Base-by-base conservation (phyloP, 176 grass and related monocot species). In the Thinopyrum elongatum region DNA sequence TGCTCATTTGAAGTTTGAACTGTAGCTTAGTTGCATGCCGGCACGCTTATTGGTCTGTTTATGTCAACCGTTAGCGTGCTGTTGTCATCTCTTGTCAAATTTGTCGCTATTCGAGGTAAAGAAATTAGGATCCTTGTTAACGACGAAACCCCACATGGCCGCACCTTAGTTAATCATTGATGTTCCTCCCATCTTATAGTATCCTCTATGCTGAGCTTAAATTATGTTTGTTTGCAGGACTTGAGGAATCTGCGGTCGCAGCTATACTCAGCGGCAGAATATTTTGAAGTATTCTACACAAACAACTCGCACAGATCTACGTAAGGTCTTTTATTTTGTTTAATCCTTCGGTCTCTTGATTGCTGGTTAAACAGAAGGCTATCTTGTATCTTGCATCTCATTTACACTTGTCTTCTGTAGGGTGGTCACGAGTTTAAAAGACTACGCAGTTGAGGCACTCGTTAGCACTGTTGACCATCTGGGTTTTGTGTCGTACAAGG, bases 211-310 rank as follows among this genome's bases (percentile, higher is more conserved):
- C 83, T 84, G 41, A 21, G 23, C 23, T 84, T 89, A 79, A 89
- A 76, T 47, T 86, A 88, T 87, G 51, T 59, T 86, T 90, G 14
- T 74, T 87, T 94, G 42, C 77, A 99, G 97, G 97, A 89, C 72
- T 85, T 99, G 94, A 99, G 91, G 92, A 99, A 99, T 84, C 83
- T 99, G 73, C 89, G 92, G 55, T 94, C 97, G 17, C 94, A 94
- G 25, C 83, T 99, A 65, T 99, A 96, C 89, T 99, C 97, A 25
- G 97, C 92, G 0, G 97, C 97, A 17, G 92, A 99, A 75, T 94
- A 99, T 83, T 99, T 99, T 88, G 94, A 99, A 88, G 84, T 99
- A 79, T 96, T 91, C 38, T 91, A 93, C 85, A 81, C 82, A 78
- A 96, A 91, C 27, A 95, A 99, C 74, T 90, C 87, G 4, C 86